These are phyloP conservation scores for Striga asiatica DNA, from an alignment of 257 asterid genomes.

Conservation along the genomic window DNA sequence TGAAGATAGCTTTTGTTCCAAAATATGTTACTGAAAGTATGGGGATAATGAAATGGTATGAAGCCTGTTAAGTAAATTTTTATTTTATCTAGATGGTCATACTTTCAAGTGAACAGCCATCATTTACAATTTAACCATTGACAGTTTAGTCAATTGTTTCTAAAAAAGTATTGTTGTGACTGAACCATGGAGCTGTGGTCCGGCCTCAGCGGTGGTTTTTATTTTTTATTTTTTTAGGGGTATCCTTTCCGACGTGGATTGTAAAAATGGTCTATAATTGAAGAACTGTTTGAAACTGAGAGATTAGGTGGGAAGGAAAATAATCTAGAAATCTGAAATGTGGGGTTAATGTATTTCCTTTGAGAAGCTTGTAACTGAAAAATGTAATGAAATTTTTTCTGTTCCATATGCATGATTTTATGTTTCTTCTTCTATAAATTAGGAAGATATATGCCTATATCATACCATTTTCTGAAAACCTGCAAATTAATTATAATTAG, in stretches of 20 bases:
- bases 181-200: background rate
- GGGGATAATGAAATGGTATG: background rate
- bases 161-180: background rate
- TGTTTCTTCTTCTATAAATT: background rate
- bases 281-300: background rate
- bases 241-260: background rate
- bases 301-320: background rate
- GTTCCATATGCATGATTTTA: background rate
- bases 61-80: background rate
- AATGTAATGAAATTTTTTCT: background rate
- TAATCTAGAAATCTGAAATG: no score
- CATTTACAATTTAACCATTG: background rate
- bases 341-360: background rate
- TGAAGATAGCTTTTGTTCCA: background rate
- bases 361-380: background rate
- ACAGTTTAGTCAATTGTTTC: background rate
- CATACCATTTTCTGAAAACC: background rate
- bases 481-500: background rate
- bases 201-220: constrained; percentile 3
- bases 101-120: background rate
- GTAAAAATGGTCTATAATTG: background rate
- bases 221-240: background rate
- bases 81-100: background rate
- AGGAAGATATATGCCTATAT: background rate
- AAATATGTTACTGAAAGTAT: background rate